Evolutionary conservation across 1,284 basidiomycete species (phyloP).

Genomic region (Fomitopsis schrenkii): DNA sequence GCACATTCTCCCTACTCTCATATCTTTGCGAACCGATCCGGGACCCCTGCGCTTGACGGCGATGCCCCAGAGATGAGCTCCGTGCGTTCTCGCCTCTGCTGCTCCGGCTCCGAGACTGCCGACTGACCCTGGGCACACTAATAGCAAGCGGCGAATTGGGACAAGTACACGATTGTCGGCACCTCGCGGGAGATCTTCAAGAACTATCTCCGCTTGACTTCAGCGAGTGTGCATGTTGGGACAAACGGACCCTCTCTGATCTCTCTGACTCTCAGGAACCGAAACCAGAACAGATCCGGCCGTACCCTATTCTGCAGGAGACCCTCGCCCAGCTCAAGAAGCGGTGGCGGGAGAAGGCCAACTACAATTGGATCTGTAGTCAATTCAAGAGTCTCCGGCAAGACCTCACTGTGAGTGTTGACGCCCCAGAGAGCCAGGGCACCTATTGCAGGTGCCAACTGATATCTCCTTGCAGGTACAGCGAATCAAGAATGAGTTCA

Average conservation of each 20-base stretch:
- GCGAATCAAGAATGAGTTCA: constrained; percentile 98
- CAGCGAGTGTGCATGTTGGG: constrained; percentile 46
- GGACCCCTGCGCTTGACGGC: constrained; percentile 39
- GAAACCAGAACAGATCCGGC: constrained; percentile 91
- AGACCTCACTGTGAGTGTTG: constrained; percentile 84
- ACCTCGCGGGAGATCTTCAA: constrained; percentile 90
- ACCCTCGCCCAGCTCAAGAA: constrained; percentile 87
- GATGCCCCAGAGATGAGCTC: constrained; percentile 72
- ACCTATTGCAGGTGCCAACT: background rate
- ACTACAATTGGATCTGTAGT: constrained; percentile 94
- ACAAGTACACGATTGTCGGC: constrained; percentile 92
- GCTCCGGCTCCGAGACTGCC: background rate
- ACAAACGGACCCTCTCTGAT: constrained; percentile 2
- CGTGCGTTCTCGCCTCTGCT: constrained; percentile 38
- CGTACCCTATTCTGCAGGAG: constrained; percentile 79
- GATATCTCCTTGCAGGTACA: constrained; percentile 68
- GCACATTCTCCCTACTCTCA: constrained; percentile 44
- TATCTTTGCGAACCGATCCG: constrained; percentile 46
- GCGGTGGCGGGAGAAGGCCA: constrained; percentile 82
- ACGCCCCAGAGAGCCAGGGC: background rate
- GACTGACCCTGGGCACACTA: background rate
- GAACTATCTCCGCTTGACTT: constrained; percentile 92
- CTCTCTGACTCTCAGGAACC: constrained; percentile 63
- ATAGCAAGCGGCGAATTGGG: constrained; percentile 97
- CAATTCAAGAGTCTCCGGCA: constrained; percentile 98